Conservation (phyloP, 2,329 filamentous ascomycete species). For the Tolypocladium ovalisporum region DNA sequence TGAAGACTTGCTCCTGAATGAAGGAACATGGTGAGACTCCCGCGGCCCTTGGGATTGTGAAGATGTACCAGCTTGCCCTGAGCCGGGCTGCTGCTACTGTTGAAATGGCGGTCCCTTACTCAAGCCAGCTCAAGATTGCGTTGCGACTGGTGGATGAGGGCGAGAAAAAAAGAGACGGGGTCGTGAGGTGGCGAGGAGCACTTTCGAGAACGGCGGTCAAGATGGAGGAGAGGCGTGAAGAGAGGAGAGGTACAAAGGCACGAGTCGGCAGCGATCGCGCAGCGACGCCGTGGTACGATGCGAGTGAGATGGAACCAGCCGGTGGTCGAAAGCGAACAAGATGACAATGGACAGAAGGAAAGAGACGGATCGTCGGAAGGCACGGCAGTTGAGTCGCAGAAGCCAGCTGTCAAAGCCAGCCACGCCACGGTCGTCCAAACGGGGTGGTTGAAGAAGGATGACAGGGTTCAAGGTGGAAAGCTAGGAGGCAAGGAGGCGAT, state of each 20-base stretch:
- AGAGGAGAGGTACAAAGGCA: not conserved
- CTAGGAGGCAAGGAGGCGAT: not conserved
- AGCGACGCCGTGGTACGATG: not conserved
- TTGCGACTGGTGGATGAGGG: not conserved
- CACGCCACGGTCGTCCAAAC: not conserved
- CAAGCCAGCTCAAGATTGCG: not conserved
- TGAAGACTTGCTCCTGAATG: slow-evolving; percentile 49
- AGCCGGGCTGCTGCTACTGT: not conserved
- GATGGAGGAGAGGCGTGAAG: not conserved
- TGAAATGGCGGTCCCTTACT: not conserved
- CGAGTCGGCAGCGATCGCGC: not conserved
- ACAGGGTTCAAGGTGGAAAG: not conserved
- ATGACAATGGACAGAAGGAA: not conserved
- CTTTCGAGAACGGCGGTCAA: not conserved
- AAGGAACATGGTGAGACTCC: slow-evolving; percentile 37
- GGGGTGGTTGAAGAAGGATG: not conserved
- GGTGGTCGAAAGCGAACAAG: not conserved
- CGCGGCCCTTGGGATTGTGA: not conserved
- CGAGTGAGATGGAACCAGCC: not conserved
- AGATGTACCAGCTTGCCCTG: not conserved
- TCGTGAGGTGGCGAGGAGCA: not conserved
- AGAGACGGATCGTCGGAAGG: not conserved
- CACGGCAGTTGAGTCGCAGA: not conserved
- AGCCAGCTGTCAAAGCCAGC: not conserved
- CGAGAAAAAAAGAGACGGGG: not conserved